Evolutionary conservation across 2,329 filamentous ascomycete genomes (phyloP), one percentile per base, ranked within the genome.

Genomic region (Rhynchosporium graminicola): DNA sequence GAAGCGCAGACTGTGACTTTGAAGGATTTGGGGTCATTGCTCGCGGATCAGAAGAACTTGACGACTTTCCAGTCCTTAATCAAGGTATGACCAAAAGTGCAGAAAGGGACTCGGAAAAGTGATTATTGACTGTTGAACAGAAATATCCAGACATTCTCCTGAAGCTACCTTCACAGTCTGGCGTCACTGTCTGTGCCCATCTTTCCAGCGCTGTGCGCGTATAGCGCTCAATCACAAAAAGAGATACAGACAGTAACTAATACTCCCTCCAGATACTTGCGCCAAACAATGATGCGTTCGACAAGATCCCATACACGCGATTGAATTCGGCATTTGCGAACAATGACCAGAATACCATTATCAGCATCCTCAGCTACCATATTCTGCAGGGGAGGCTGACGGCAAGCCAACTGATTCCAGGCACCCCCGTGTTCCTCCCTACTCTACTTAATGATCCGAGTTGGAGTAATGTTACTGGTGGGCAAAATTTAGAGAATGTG

Each of bases 391-490:
- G 74, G 50, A 66, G 67, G 7, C 69, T 68, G 48, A 69, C 73
- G 4, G 70, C 71, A 3, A 62, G 63, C 3, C 56, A 64, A 55
- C 67, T 72, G 26, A 59, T 70, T 7, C 76, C 76, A 5, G 73
- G 69, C 7, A 72, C 71, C 20, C 74, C 83, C 42, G 63, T 72
- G 1, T 79, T 81, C 60, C 72, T 77, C 40, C 71, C 77, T 36
- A 82, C 80, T 1, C 75, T 82, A 20, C 74, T 84, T 52, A 75
- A 70, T 6, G 73, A 76, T 45, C 42, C 74, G 9, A 71, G 68
- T 28, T 83, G 77, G 72, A 79, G 77, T 42, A 82, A 81, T 68
- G 79, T 84, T 43, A 80, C 80, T 3, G 75, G 74, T 47, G 82
- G 82, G 2, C 81, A 83, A 67, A 76, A 77, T 59, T 76, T 84